phyloP scores from a whole-genome alignment of 2,329 filamentous ascomycete species.

The Aspergillus amoenus region DNA sequence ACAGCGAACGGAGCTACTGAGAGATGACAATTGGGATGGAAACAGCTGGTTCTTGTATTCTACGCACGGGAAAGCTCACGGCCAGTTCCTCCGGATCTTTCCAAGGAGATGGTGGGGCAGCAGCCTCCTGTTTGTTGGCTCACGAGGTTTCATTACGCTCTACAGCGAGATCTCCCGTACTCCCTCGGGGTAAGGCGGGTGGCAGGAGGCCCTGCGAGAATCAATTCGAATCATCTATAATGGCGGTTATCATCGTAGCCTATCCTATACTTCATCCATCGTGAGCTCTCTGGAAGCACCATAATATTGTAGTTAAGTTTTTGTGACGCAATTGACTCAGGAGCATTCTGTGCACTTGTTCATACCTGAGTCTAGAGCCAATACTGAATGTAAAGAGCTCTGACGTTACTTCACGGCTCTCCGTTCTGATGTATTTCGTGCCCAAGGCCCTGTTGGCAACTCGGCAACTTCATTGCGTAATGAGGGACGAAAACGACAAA shows the following conservation, averaged over 20 bases:
- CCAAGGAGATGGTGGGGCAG: slow-evolving; percentile 39
- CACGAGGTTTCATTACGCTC: slow-evolving; percentile 24
- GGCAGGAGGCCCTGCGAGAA: slow-evolving; percentile 3
- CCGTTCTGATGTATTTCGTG: background rate
- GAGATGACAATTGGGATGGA: slow-evolving; percentile 3
- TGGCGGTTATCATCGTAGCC: background rate
- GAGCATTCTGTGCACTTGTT: background rate
- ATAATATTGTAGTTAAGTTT: background rate
- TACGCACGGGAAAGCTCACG: slow-evolving; percentile 29
- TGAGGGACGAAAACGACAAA: slow-evolving; percentile 18
- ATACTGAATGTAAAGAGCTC: background rate
- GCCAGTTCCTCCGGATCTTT: slow-evolving; percentile 38
- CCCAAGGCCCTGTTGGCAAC: background rate
- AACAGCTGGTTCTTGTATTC: slow-evolving; percentile 18
- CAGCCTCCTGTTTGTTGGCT: slow-evolving; percentile 22
- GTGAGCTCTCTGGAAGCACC: background rate
- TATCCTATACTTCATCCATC: background rate
- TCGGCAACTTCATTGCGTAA: slow-evolving; percentile 4
- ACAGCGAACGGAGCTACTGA: slow-evolving; percentile 1
- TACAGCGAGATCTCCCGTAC: slow-evolving; percentile 40
- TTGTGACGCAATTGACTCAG: background rate
- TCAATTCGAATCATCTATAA: background rate
- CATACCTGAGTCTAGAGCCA: background rate
- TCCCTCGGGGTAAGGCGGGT: slow-evolving; percentile 35
- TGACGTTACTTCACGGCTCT: background rate